phyloP scores from a whole-genome alignment of 106 monocot genomes.

The Platanthera zijinensis region DNA sequence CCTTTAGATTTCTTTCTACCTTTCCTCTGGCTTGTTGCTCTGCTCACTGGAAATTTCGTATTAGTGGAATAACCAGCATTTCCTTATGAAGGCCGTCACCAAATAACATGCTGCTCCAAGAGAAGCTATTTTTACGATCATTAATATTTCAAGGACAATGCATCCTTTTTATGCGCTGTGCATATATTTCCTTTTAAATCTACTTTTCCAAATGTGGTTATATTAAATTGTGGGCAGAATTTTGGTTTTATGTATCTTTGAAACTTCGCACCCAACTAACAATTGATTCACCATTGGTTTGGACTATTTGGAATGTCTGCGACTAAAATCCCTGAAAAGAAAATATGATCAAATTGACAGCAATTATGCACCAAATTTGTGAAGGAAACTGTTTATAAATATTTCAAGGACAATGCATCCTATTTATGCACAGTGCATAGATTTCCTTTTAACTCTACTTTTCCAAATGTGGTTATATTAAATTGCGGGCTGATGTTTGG shows the following conservation, averaged over 20 bases:
- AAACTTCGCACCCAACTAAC: not conserved
- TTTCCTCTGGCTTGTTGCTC: not conserved
- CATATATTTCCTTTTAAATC: not conserved
- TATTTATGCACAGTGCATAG: too few relatives aligned
- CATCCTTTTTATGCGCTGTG: not conserved
- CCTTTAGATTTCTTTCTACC: not conserved
- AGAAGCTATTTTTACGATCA: not conserved
- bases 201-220: not conserved
- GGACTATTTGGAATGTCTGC: not conserved
- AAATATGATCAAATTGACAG: too few relatives aligned
- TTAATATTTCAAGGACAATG: not conserved
- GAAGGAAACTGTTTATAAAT: not conserved
- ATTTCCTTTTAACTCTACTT: not conserved
- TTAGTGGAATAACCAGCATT: not conserved
- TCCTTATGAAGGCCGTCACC: not conserved
- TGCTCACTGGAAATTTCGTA: not conserved
- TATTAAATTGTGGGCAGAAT: not conserved
- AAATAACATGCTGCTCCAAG: not conserved
- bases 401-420: not conserved
- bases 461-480: not conserved
- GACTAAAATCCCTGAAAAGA: too few relatives aligned
- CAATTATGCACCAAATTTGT: too few relatives aligned
- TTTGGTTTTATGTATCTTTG: not conserved
- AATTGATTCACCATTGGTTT: not conserved
- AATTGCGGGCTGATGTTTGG: not conserved